Evolutionary conservation across 2,329 filamentous ascomycete genomes (phyloP), one percentile per base, ranked within the genome.

Genomic region (Samsoniella hepiali): DNA sequence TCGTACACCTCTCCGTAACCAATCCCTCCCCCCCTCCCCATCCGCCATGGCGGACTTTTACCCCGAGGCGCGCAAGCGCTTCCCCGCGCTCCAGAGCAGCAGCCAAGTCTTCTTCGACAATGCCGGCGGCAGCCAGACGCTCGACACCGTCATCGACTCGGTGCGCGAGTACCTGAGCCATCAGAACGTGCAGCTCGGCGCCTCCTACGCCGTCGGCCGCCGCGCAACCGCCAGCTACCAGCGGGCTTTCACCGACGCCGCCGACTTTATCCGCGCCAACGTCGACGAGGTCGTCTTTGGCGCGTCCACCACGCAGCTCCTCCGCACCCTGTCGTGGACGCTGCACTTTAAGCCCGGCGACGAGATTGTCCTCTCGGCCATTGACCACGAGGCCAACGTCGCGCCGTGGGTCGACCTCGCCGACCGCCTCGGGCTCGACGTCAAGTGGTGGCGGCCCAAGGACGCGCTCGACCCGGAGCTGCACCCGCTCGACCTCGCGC

Each of bases 361-460:
- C 65, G 88, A 91, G 70, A 81, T 94, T 56, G 78, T 95, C 65
- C 71, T 93, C 11, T 91, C 89, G 0, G 83, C 82, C 63, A 78
- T 92, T 62, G 90, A 93, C 72, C 90, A 94, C 70, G 91, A 93
- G 76, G 88, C 90, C 44, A 92, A 93, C 71, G 86, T 91, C 63
- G 85, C 88, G 1, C 82, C 90, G 0, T 94, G 90, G 91, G 76
- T 91, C 0, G 82, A 85, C 57, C 80, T 93, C 32, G 90, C 90
- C 2, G 74, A 81, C 36, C 81, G 83, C 15, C 81, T 86, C 53
- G 80, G 82, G 3, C 78, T 91, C 6, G 81, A 75, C 0, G 72
- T 93, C 51, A 91, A 88, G 70, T 92, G 88, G 88, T 93, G 90
- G 89, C 76, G 75, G 27, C 83, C 84, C 3, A n/a, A 13, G 8